Percentiles rank a stretch among this genome's conserved stretches.
Evolutionary conservation across 495 filamentous ascomycete species (phyloP).

Genomic region (Daldinia vernicosa): DNA sequence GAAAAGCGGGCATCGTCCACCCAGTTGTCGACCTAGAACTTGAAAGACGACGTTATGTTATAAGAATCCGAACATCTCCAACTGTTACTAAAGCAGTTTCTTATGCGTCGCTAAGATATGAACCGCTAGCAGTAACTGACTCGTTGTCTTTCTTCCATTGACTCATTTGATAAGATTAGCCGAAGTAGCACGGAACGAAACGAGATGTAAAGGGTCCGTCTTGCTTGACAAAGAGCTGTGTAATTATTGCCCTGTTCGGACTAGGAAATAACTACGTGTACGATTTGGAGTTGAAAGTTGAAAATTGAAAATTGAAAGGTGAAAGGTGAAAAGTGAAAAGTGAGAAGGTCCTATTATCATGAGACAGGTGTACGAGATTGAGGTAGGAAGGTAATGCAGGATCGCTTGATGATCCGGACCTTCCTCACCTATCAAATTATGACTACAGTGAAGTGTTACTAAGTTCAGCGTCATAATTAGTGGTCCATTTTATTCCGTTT

Average conservation of each 20-base stretch:
- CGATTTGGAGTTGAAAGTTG: conserved; percentile 1
- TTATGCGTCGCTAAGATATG: conserved; percentile 1
- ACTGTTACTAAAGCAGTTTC: background rate
- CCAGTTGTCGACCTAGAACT: conserved; percentile 18
- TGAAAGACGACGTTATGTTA: conserved; percentile 20
- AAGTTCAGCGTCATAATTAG: conserved; percentile 42
- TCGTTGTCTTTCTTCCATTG: conserved; percentile 29
- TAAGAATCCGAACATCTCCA: conserved; percentile 28
- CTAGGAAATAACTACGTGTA: background rate
- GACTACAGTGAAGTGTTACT: conserved; percentile 24
- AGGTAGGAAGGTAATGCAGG: conserved; percentile 18
- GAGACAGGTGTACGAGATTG: conserved; percentile 32
- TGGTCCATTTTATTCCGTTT: conserved; percentile 22
- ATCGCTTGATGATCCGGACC: conserved; percentile 36
- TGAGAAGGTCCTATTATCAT: conserved; percentile 31
- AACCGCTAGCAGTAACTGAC: conserved; percentile 19
- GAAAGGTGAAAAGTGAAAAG: conserved; percentile 9
- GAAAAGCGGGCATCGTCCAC: conserved; percentile 68
- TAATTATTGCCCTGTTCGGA: background rate
- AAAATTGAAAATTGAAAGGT: conserved; percentile 4
- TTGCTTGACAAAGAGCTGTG: background rate
- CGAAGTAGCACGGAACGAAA: background rate
- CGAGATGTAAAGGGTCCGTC: background rate
- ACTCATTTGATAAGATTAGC: conserved; percentile 17
- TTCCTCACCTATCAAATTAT: conserved; percentile 36